Conservation (phyloP, 495 filamentous ascomycete genomes). For the Pyronema omphalodes region DNA sequence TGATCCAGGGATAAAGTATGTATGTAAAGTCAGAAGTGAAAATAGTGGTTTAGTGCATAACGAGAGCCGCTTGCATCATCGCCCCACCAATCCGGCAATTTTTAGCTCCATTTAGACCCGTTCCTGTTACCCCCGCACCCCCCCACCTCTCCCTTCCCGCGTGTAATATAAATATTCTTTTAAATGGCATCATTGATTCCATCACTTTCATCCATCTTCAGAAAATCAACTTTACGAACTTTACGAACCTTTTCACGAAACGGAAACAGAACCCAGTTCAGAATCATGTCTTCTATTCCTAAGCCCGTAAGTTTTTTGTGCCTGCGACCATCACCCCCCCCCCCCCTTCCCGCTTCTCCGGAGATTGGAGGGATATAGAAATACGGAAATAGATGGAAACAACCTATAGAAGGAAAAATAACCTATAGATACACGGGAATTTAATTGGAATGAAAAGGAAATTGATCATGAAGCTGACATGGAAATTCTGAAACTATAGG, state of each 20-base stretch:
- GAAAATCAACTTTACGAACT: background rate
- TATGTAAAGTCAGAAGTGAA: no score
- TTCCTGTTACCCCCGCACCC: background rate
- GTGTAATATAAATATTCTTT: background rate
- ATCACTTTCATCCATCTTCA: background rate
- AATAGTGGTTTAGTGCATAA: conserved; percentile 65
- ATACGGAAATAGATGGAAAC: no score
- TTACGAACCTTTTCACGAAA: background rate
- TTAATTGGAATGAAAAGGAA: background rate
- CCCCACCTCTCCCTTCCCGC: background rate
- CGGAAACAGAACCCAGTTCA: background rate
- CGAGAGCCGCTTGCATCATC: conserved; percentile 13
- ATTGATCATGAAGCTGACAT: background rate
- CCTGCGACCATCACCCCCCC: no score
- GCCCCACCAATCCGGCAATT: background rate
- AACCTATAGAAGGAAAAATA: no score
- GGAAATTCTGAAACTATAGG: conserved; percentile 7
- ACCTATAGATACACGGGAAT: no score
- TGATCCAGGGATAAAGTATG: no score
- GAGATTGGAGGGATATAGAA: no score
- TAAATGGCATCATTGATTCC: background rate
- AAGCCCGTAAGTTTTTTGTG: conserved; percentile 1
- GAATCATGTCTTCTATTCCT: conserved; percentile 3
- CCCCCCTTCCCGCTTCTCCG: background rate
- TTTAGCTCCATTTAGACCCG: background rate